phyloP scores from a whole-genome alignment of 257 asterid genomes.

The Oldenlandia corymbosa region DNA sequence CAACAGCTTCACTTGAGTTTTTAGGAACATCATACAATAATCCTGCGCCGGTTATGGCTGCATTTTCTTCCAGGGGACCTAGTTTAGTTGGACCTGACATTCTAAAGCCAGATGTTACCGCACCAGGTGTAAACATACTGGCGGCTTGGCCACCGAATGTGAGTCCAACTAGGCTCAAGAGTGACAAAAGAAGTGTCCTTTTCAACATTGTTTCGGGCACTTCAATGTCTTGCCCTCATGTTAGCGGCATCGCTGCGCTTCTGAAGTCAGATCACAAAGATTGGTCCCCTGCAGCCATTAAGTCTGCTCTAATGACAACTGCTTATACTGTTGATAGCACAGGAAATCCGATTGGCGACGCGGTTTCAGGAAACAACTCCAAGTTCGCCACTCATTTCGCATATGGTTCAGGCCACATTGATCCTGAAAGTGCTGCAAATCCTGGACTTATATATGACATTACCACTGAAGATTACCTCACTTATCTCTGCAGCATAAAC shows the following conservation, averaged over 20 bases:
- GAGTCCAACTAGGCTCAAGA: constrained; percentile 46
- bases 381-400: constrained; percentile 46
- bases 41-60: constrained; percentile 66
- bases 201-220: constrained; percentile 73
- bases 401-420: constrained; percentile 63
- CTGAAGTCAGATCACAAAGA: constrained; percentile 46
- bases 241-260: constrained; percentile 60
- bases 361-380: constrained; percentile 26
- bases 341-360: constrained; percentile 42
- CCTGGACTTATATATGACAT: constrained; percentile 68
- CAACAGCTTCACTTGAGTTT: constrained; percentile 47
- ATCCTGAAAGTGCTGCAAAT: constrained; percentile 55
- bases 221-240: constrained; percentile 83
- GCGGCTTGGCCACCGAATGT: constrained; percentile 76
- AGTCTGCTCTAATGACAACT: constrained; percentile 74
- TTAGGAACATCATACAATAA: constrained; percentile 37
- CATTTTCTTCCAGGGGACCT: constrained; percentile 83
- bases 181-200: constrained; percentile 42
- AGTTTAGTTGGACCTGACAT: constrained; percentile 39
- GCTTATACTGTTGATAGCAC: constrained; percentile 34
- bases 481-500: constrained; percentile 48
- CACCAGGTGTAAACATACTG: constrained; percentile 71
- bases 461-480: constrained; percentile 41
- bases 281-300: constrained; percentile 79
- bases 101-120: constrained; percentile 71